Percentiles rank a stretch among this genome's conserved stretches.
Conservation (phyloP, 306 rosid genomes). For the Vachellia collinsii region DNA sequence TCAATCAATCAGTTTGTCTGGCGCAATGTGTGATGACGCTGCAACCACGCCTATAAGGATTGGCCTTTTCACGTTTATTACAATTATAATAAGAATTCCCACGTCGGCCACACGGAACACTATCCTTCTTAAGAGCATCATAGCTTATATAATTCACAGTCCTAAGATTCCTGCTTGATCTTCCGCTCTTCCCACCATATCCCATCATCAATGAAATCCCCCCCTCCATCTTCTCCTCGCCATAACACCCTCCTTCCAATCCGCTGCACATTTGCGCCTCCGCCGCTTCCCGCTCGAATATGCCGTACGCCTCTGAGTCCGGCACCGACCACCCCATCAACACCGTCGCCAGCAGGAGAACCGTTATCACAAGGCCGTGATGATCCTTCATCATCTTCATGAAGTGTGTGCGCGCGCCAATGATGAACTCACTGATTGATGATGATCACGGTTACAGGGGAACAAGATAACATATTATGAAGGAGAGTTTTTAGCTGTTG, state of each 20-base stretch:
- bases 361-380: neutral
- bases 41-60: constrained; percentile 59
- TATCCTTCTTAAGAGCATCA: constrained; percentile 44
- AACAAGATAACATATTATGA: too few species aligned
- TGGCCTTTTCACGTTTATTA: constrained; percentile 33
- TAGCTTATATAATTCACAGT: constrained; percentile 45
- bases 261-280: constrained; percentile 25
- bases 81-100: constrained; percentile 65
- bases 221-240: constrained; percentile 31
- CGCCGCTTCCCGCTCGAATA: neutral
- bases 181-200: neutral
- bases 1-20: constrained; percentile 36
- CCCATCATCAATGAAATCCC: constrained; percentile 31
- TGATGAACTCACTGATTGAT: too few species aligned
- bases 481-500: too few species aligned
- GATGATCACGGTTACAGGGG: too few species aligned
- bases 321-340: constrained; percentile 16
- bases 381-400: neutral
- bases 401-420: neutral
- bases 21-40: constrained; percentile 54
- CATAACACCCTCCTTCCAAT: constrained; percentile 36
- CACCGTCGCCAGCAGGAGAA: neutral
- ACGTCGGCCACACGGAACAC: constrained; percentile 41
- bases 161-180: constrained; percentile 31
- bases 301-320: neutral